These are phyloP conservation scores for Colletotrichum viniferum DNA, from an alignment of 2,329 filamentous ascomycete genomes.

Conservation along the genomic window DNA sequence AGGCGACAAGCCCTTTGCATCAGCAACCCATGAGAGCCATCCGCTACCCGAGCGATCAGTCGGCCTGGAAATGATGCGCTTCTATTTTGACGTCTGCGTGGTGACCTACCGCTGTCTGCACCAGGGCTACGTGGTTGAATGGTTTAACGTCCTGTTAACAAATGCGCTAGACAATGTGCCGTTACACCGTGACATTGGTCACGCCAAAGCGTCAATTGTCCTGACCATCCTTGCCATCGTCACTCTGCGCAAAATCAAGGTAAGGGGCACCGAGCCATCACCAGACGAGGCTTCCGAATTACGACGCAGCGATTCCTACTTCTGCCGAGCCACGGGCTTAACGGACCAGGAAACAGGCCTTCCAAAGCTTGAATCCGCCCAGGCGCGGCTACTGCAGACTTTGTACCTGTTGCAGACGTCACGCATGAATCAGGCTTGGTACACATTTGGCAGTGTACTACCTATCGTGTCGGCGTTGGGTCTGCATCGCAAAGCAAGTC, in stretches of 20 bases:
- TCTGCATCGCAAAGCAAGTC: constrained; percentile 15
- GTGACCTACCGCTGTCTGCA: constrained; percentile 64
- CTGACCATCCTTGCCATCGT: constrained; percentile 53
- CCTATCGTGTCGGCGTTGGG: constrained; percentile 55
- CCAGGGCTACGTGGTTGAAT: constrained; percentile 51
- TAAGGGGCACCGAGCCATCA: constrained; percentile 9
- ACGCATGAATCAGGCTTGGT: constrained; percentile 67
- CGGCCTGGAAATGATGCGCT: constrained; percentile 28
- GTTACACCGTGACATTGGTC: constrained; percentile 41
- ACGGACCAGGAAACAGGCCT: constrained; percentile 55
- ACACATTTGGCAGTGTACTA: constrained; percentile 60
- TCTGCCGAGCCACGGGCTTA: constrained; percentile 24
- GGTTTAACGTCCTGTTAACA: constrained; percentile 44
- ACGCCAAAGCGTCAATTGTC: constrained; percentile 50
- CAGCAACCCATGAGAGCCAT: constrained; percentile 1
- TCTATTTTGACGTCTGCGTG: constrained; percentile 64
- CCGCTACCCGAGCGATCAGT: constrained; percentile 23
- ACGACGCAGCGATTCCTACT: constrained; percentile 28
- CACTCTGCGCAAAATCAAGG: constrained; percentile 47
- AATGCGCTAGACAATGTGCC: constrained; percentile 39
- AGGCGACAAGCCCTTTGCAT: constrained; percentile 32
- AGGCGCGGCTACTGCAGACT: constrained; percentile 61
- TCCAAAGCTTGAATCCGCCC: constrained; percentile 59
- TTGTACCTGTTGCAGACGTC: constrained; percentile 63
- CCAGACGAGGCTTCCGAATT: constrained; percentile 10